Conservation (phyloP, 257 asterid genomes). For the Jacaranda mimosifolia region DNA sequence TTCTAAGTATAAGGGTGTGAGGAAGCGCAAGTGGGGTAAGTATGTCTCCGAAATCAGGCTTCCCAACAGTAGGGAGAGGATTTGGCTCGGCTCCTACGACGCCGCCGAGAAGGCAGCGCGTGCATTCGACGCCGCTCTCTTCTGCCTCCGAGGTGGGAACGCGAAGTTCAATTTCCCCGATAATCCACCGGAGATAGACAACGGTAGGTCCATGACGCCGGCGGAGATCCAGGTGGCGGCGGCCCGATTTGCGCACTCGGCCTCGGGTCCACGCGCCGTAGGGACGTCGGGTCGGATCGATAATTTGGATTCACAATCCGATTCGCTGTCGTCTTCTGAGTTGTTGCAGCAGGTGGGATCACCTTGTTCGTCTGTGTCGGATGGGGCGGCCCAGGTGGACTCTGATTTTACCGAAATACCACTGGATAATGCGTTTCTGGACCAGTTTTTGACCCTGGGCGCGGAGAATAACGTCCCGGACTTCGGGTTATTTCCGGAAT, state of each 20-base stretch:
- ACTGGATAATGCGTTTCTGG: conserved; percentile 45
- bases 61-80: conserved; percentile 77
- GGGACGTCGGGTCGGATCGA: conserved; percentile 39
- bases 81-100: conserved; percentile 77
- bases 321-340: conserved; percentile 42
- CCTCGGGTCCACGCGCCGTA: background rate
- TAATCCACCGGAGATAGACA: conserved; percentile 47
- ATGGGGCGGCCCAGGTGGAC: conserved; percentile 38
- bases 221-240: conserved; percentile 70
- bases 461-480: conserved; percentile 38
- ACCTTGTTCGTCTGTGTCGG: conserved; percentile 55
- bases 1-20: conserved; percentile 55
- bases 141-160: conserved; percentile 66
- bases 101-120: conserved; percentile 79
- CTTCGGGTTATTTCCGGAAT: conserved; percentile 65
- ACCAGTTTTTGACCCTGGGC: conserved; percentile 44
- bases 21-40: conserved; percentile 81
- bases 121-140: conserved; percentile 75
- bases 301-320: conserved; percentile 38
- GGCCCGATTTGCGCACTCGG: conserved; percentile 59
- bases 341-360: conserved; percentile 41
- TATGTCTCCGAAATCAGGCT: conserved; percentile 72
- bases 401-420: conserved; percentile 53
- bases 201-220: conserved; percentile 63
- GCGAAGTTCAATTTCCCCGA: conserved; percentile 72